Evolutionary conservation across 495 filamentous ascomycete species (phyloP), one percentile per base, ranked within the genome.

Genomic region (Viridothelium virens): DNA sequence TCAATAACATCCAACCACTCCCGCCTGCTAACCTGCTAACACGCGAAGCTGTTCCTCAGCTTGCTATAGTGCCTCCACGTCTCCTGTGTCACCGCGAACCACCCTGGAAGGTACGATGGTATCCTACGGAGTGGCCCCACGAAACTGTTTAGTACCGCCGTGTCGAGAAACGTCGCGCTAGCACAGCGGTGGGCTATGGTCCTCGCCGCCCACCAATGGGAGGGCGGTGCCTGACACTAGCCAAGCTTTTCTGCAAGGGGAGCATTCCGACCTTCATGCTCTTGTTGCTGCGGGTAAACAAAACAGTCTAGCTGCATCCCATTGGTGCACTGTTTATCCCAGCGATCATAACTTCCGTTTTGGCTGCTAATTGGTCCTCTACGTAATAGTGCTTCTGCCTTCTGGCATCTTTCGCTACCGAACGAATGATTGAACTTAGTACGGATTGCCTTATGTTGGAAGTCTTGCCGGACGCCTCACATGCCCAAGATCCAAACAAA

Each of bases 211-310:
- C 5, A 14, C 53, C 53, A 59, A 59, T 59, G 53, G 36, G 36
- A 36, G 5, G 7, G 14, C 31, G 7, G 53, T 59, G 53, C 53
- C 53, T 59, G 53, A 14, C 31, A 36, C 25, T 59, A 59, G 31
- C 53, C 31, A 7, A 9, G 53, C 7, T 14, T 6, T 59, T 7
- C 33, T 10, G 53, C 53, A 59, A 59, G 53, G 25, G 48, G 53
- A 59, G 31, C 53, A 59, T 59, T 59, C 53, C 53, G 53, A 59
- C 53, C 53, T 59, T 59, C 53, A 59, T 59, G 53, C 53, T 34
- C 14, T 11, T 59, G 25, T 11, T 59, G 25, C 33, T 59, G 53
- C 53, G 53, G 53, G 53, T 59, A 59, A 59, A 59, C 53, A 59
- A 59, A 59, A 59, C 53, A 59, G 53, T 36, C 53, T 7, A 36